Evolutionary conservation across 192 early-diverging fungal species (phyloP).

Genomic region (Allomyces javanicus): DNA sequence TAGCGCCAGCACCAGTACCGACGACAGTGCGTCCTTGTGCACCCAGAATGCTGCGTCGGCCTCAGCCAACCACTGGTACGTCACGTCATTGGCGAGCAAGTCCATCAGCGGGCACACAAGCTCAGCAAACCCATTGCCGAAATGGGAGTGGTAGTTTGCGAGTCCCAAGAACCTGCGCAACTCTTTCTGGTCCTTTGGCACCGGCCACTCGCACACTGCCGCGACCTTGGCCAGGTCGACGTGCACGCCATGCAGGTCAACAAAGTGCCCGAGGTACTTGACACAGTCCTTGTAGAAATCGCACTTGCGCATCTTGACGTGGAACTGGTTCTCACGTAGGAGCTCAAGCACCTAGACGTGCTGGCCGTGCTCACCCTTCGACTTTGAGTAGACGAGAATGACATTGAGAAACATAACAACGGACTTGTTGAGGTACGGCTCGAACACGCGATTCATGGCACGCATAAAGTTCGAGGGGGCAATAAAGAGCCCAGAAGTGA

Average conservation of each 20-base stretch:
- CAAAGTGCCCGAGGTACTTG: slow-evolving; percentile 1
- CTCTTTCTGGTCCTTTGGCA: slow-evolving; percentile 4
- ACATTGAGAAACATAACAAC: slow-evolving; percentile 19
- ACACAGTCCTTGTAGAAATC: slow-evolving; percentile 2
- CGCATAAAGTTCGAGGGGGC: slow-evolving; percentile 33
- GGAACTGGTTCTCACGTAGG: slow-evolving; percentile 4
- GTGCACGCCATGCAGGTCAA: no score
- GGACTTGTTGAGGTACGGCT: slow-evolving; percentile 12
- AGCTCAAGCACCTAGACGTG: slow-evolving; percentile 5
- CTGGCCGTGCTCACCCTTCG: slow-evolving; percentile 2
- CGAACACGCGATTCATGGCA: slow-evolving; percentile 23
- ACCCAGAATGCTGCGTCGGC: slow-evolving; percentile 1
- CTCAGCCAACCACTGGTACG: slow-evolving; percentile 7
- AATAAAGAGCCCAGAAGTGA: slow-evolving; percentile 43
- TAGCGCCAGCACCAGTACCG: slow-evolving; percentile 3
- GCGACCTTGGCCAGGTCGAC: not conserved
- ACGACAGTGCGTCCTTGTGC: slow-evolving; percentile 3
- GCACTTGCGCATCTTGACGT: slow-evolving; percentile 9
- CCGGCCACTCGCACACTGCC: slow-evolving; percentile 9
- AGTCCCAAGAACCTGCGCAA: slow-evolving; percentile 12
- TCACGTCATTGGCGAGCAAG: slow-evolving; percentile 8
- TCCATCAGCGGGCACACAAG: slow-evolving; percentile 7
- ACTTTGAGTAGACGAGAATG: slow-evolving; percentile 13
- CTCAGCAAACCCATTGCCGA: slow-evolving; percentile 12
- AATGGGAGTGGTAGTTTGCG: slow-evolving; percentile 14